Evolutionary conservation across 2,329 filamentous ascomycete genomes (phyloP).

Genomic region (Rachicladosporium sp.): DNA sequence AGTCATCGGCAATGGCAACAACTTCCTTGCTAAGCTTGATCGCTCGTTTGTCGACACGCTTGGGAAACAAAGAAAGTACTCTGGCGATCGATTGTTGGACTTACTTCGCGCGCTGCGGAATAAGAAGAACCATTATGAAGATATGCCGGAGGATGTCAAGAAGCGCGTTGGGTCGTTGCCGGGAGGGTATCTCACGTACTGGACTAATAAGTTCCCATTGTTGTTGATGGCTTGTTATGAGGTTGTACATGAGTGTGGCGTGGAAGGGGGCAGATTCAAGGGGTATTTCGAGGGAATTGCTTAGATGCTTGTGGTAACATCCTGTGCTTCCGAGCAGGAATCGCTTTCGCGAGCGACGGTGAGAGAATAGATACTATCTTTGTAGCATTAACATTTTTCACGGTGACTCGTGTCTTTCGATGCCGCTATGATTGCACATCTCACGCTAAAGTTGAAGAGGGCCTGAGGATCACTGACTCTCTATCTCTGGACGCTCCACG

Average conservation of each 20-base stretch:
- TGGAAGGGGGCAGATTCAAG: conserved; percentile 55
- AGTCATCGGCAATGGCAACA: conserved; percentile 41
- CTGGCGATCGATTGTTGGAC: conserved; percentile 69
- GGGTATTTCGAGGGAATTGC: conserved; percentile 48
- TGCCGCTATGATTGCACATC: no score
- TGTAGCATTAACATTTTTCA: no score
- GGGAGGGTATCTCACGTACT: conserved; percentile 67
- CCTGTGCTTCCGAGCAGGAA: not conserved
- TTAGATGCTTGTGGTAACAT: conserved; percentile 2
- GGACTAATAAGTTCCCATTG: conserved; percentile 66
- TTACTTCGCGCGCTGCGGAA: conserved; percentile 80
- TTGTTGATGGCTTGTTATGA: conserved; percentile 69
- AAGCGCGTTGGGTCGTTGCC: conserved; percentile 59
- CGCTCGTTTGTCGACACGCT: conserved; percentile 77
- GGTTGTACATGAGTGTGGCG: conserved; percentile 53
- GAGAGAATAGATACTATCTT: no score
- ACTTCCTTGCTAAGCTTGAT: conserved; percentile 69
- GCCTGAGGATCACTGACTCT: no score
- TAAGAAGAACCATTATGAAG: conserved; percentile 96
- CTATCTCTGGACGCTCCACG: no score
- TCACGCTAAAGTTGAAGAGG: no score
- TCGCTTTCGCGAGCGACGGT: no score
- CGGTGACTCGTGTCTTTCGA: no score
- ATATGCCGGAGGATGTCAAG: conserved; percentile 75
- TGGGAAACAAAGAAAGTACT: conserved; percentile 92